Evolutionary conservation across 2,329 filamentous ascomycete genomes (phyloP).

Genomic region (Rosellinia necatrix): DNA sequence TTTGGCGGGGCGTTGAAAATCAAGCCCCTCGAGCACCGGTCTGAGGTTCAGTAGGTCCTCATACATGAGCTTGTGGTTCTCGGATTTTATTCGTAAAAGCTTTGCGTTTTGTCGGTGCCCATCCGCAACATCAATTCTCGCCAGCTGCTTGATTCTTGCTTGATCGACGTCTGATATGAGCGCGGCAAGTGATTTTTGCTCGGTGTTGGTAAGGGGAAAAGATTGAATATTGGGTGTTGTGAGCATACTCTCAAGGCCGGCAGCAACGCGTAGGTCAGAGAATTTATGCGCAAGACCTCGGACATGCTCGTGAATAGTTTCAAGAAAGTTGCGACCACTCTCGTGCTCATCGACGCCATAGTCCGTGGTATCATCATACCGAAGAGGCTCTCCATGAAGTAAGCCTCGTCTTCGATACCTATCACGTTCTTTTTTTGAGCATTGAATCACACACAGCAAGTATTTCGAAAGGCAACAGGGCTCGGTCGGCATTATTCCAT

Average conservation of each 20-base stretch:
- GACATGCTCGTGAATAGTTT: conserved; percentile 76
- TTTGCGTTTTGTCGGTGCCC: neutral
- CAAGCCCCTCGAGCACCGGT: conserved; percentile 21
- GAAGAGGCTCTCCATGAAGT: conserved; percentile 64
- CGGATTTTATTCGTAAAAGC: neutral
- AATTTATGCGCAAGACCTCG: conserved; percentile 65
- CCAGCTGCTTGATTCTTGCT: conserved; percentile 15
- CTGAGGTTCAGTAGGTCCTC: conserved; percentile 23
- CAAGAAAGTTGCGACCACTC: conserved; percentile 79
- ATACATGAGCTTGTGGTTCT: conserved; percentile 3
- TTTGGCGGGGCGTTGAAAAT: conserved; percentile 26
- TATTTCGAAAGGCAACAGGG: conserved; percentile 77
- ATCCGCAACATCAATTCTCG: neutral
- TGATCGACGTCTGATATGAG: conserved; percentile 23
- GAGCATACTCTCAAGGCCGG: conserved; percentile 53
- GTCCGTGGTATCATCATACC: conserved; percentile 72
- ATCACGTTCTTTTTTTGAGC: conserved; percentile 68
- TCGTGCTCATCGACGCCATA: conserved; percentile 78
- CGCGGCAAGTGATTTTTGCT: conserved; percentile 13
- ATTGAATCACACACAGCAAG: conserved; percentile 68
- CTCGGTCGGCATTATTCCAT: conserved; percentile 75
- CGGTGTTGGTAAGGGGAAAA: conserved; percentile 13
- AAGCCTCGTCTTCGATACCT: conserved; percentile 66
- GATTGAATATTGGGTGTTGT: conserved; percentile 26
- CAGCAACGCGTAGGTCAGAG: conserved; percentile 54